Evolutionary conservation across 202 grass and related monocot genomes (phyloP), one percentile per base, ranked within the genome.

Genomic region (Sporobolus alterniflorus): DNA sequence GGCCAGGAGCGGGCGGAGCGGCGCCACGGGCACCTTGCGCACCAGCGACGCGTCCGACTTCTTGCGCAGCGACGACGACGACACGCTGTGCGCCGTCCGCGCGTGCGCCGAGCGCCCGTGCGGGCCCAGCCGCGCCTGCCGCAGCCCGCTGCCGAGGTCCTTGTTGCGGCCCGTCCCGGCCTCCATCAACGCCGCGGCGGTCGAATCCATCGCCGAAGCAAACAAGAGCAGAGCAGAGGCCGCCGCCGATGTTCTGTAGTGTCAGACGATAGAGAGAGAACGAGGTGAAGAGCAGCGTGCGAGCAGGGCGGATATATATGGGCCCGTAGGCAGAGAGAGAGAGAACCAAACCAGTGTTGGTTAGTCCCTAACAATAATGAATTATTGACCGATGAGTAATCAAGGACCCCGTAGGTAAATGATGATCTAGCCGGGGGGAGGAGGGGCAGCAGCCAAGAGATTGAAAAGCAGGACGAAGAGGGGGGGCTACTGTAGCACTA

Each of bases 51-150:
- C 75, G 64, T 92, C 89, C 40, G 93, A 99, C 73, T 88, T 90
- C 91, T 94, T 96, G 20, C 93, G 96, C 69, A 96, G 91, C 81
- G 93, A 87, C 18, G 87, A 83, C 29, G 96, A 83, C 9, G 96
- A 99, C 85, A 99, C 83, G 89, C 56, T 84, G 87, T 90, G 96
- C 75, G 91, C 96, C 64, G 86, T 97, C n/a, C 94, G 88, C 48
- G 83, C 69, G 31, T 25, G 74, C 6, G 56, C 73, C 64, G 46
- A 82, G 59, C 47, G 79, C 4, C 70, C 90, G 76, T 91, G 90
- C 26, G 79, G 42, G 44, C 72, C 72, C 22, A 24, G 22, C 50
- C 77, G 51, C 69, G 60, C 33, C 49, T 9, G 13, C 0, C 67
- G 78, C 13, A 81, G n/a, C n/a, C n/a, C n/a, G n/a, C n/a, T n/a